Base-by-base conservation (phyloP, 768 basidiomycete genomes). In the Coprinopsis sp. region DNA sequence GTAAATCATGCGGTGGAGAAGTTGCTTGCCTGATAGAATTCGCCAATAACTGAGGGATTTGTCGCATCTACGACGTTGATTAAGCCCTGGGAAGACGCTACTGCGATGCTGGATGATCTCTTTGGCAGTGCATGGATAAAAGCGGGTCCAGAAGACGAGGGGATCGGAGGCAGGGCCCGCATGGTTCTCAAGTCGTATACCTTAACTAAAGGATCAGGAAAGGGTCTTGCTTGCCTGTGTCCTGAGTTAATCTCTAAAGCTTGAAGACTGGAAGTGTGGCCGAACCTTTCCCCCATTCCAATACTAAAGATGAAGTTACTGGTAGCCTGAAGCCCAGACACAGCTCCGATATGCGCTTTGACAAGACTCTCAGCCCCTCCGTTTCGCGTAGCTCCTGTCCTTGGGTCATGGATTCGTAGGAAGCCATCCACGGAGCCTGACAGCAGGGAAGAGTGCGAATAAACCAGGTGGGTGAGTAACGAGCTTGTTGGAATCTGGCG, bases 121-220 rank as follows among this genome's bases (percentile, higher is more conserved):
- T 76, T 84, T 1, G 93, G 91, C 25, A 93, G 72, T 22, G 87
- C 61, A 38, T 86, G 81, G 52, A 94, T 84, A 62, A 94, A 93
- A 1, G 88, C 79, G 1, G 95, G 93, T 0, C 87, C 87, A 10
- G 84, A 78, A 4, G 91, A 81, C 62, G 96, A 97, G 1, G 90
- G 81, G 24, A 97, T 76, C 0, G 95, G 91, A 2, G 91, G 77
- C 2, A 97, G 73, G 1, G 91, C 74, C 31, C 80, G 77, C 72
- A 97, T 79, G 19, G 77, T 89, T 24, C 95, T 84, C 24, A 91
- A 57, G 63, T 99, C 95, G 56, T 87, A 96, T 11, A 97, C 74
- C 66, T 95, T 96, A 52, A 99, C 91, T 27, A 93, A 72, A 2
- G 92, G 90, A 61, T 97, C 95, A 0, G 90, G 87, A 45, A 86